These are phyloP conservation scores for Pichia cactophila DNA, from an alignment of 1,139 yeast species.

Conservation along the genomic window DNA sequence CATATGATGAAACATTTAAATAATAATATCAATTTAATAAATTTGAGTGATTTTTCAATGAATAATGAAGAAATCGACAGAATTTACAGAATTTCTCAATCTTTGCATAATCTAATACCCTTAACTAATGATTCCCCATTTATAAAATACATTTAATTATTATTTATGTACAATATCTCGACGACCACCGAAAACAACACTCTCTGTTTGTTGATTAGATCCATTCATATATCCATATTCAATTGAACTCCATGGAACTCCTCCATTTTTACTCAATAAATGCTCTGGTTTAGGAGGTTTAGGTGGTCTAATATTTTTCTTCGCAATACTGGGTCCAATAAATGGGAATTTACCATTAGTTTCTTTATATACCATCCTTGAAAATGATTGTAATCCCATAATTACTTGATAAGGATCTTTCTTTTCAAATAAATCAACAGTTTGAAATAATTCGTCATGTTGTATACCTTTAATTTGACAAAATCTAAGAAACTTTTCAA, in stretches of 20 bases:
- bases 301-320: constrained; percentile 32
- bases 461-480: constrained; percentile 63
- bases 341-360: constrained; percentile 24
- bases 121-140: constrained; percentile 10
- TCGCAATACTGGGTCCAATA: constrained; percentile 32
- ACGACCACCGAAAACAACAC: constrained; percentile 43
- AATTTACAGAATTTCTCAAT: constrained; percentile 19
- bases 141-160: constrained; percentile 8
- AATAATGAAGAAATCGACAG: constrained; percentile 13
- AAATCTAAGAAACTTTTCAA: constrained; percentile 58
- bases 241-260: constrained; percentile 41
- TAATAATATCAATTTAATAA: constrained; percentile 29
- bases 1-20: constrained; percentile 35
- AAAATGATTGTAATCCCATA: constrained; percentile 64
- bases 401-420: constrained; percentile 75
- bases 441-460: constrained; percentile 77
- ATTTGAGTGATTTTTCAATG: constrained; percentile 26
- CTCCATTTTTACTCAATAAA: constrained; percentile 26
- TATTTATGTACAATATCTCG: constrained; percentile 32
- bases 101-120: constrained; percentile 22
- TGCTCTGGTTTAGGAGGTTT: constrained; percentile 33
- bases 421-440: constrained; percentile 67
- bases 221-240: constrained; percentile 56
- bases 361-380: constrained; percentile 49
- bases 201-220: constrained; percentile 44